Evolutionary conservation across 179 eudicot genomes (phyloP), one percentile per base, ranked within the genome.

Genomic region (Beta macrorhiza): DNA sequence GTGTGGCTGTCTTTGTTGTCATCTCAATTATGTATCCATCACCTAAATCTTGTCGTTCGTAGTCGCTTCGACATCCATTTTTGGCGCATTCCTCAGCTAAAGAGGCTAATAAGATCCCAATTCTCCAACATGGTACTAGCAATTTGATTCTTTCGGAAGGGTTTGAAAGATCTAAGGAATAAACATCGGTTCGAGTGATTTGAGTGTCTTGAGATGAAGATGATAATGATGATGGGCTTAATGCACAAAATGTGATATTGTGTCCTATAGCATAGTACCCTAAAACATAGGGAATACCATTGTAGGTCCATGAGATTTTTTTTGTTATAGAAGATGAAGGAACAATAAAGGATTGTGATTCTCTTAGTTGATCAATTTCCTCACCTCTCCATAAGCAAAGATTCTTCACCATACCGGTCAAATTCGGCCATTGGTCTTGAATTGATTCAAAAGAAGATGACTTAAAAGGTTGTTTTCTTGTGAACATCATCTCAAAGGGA

Each of bases 331-430:
- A 69, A 32, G 88, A 79, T 0, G 91, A 88, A 0, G 97, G 97
- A 80, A 89, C 90, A 37, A 79, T 20, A 8, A 44, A 78, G 2
- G 77, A 55, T 74, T 79, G 83, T 5, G 88, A 87, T 82, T 86
- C 90, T 76, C 90, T 85, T 56, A 88, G 7, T 73, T 79, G 92
- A 74, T 92, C 91, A 13, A 79, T 84, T 74, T 93, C 98, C 69
- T 93, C 98, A 6, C 94, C 98, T 85, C 98, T 87, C 97, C 94
- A 93, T 61, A 93, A 47, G 73, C 98, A 93, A 49, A 91, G 82
- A 55, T 83, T 85, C 52, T 84, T 88, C 45, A 93, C 78, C 69
- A 93, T 89, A 1, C 91, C 98, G 0, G 91, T 84, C 11, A 93
- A 53, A 57, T 90, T 89, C 59, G 94, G 98, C 98, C 98, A 93